Conservation (phyloP, 352 stramenopile genomes). For the Albugo laibachii region DNA sequence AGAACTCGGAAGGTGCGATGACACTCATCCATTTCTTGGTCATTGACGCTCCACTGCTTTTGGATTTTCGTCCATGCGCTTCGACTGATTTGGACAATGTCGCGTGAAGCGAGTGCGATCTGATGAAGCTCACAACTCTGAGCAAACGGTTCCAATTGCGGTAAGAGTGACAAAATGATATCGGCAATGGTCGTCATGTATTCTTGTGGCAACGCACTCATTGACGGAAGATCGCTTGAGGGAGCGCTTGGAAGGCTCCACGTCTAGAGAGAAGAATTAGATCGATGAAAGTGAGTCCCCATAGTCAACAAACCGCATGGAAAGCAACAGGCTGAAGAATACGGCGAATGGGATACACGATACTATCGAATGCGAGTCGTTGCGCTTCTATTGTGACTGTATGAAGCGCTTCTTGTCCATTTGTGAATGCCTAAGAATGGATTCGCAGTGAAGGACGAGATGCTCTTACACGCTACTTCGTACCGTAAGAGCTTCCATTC, state of each 20-base stretch:
- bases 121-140: conserved; percentile 39
- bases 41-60: conserved; percentile 11
- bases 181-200: conserved; percentile 72
- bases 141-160: conserved; percentile 63
- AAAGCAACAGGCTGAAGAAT: conserved; percentile 23
- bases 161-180: conserved; percentile 50
- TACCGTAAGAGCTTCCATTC: too few species aligned
- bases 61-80: conserved; percentile 29
- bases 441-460: too few species aligned
- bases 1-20: conserved; percentile 20
- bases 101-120: conserved; percentile 27
- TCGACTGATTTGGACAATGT: conserved; percentile 26
- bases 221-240: conserved; percentile 29
- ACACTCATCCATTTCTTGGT: conserved; percentile 20
- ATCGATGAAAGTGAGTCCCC: background rate
- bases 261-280: background rate
- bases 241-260: too few species aligned
- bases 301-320: conserved; percentile 16
- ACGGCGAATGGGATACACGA: conserved; percentile 35
- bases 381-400: conserved; percentile 34
- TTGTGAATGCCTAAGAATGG: conserved; percentile 19
- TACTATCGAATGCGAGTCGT: conserved; percentile 47
- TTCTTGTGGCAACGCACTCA: conserved; percentile 63
- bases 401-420: conserved; percentile 19
- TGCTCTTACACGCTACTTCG: too few species aligned